Evolutionary conservation across 1,284 basidiomycete genomes (phyloP).

Genomic region (Coniferiporia sulphurascens): DNA sequence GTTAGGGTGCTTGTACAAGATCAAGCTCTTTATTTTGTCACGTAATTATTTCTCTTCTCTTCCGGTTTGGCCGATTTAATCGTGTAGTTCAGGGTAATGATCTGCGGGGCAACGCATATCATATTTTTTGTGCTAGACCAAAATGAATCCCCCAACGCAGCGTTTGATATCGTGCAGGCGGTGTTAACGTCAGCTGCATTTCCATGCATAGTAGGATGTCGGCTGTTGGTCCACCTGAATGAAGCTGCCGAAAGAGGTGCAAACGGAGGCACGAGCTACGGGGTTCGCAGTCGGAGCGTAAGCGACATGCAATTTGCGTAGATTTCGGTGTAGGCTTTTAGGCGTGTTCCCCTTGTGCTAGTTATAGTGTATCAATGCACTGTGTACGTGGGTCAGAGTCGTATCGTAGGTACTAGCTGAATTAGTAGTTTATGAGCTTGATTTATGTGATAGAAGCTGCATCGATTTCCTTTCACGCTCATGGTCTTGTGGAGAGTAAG

Average conservation of each 20-base stretch:
- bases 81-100: neutral
- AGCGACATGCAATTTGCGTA: neutral
- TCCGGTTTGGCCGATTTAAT: neutral
- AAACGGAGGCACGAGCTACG: neutral
- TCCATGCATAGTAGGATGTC: neutral
- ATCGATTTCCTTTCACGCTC: too few relatives aligned
- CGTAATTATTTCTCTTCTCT: neutral
- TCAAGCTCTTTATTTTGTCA: too few relatives aligned
- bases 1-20: too few relatives aligned
- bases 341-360: too few relatives aligned
- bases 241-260: neutral
- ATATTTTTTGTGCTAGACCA: neutral
- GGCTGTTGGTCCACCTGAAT: neutral
- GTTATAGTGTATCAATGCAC: too few relatives aligned
- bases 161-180: neutral
- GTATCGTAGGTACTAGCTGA: too few relatives aligned
- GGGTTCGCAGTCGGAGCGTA: neutral
- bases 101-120: neutral
- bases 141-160: neutral
- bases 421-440: too few relatives aligned
- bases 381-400: too few relatives aligned
- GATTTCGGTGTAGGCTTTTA: too few relatives aligned
- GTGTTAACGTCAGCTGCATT: neutral
- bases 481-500: neutral
- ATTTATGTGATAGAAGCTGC: too few relatives aligned